Evolutionary conservation across 2,329 filamentous ascomycete species (phyloP).

Genomic region (Curvularia sp.): DNA sequence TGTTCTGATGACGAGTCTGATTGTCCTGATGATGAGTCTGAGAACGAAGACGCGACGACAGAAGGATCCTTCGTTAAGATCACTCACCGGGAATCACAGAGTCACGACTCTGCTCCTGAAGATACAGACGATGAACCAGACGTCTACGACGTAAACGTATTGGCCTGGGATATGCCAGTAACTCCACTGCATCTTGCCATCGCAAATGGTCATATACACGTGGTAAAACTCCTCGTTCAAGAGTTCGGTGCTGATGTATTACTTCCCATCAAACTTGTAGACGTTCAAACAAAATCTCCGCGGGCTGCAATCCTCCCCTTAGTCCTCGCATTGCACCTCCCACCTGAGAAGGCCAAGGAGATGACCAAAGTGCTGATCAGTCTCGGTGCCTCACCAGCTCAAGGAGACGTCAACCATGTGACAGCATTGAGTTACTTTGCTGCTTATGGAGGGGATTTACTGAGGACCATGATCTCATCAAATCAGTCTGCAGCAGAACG

Average conservation of each 20-base stretch:
- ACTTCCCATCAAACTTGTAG: conserved; percentile 72
- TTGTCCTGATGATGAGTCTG: conserved; percentile 58
- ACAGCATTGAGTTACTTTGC: conserved; percentile 67
- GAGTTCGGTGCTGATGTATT: conserved; percentile 80
- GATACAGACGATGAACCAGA: conserved; percentile 72
- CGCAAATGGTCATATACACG: conserved; percentile 71
- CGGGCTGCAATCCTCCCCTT: conserved; percentile 72
- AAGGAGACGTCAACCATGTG: conserved; percentile 70
- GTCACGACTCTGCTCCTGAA: conserved; percentile 59
- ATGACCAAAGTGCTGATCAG: conserved; percentile 72
- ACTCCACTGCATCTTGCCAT: conserved; percentile 83
- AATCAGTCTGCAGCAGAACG: conserved; percentile 68
- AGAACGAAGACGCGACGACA: conserved; percentile 60
- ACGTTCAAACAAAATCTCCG: conserved; percentile 57
- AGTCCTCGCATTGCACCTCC: conserved; percentile 70
- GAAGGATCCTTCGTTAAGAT: conserved; percentile 75
- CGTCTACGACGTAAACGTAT: conserved; percentile 77
- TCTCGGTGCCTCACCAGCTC: conserved; percentile 74
- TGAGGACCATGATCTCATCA: conserved; percentile 60
- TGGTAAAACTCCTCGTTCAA: conserved; percentile 71
- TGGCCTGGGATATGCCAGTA: conserved; percentile 80
- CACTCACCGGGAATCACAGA: conserved; percentile 53
- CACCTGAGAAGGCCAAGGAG: conserved; percentile 66
- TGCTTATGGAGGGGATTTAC: conserved; percentile 20
- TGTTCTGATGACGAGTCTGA: conserved; percentile 60